phyloP scores from a whole-genome alignment of 768 basidiomycete genomes.

The Nidularia pulvinata region DNA sequence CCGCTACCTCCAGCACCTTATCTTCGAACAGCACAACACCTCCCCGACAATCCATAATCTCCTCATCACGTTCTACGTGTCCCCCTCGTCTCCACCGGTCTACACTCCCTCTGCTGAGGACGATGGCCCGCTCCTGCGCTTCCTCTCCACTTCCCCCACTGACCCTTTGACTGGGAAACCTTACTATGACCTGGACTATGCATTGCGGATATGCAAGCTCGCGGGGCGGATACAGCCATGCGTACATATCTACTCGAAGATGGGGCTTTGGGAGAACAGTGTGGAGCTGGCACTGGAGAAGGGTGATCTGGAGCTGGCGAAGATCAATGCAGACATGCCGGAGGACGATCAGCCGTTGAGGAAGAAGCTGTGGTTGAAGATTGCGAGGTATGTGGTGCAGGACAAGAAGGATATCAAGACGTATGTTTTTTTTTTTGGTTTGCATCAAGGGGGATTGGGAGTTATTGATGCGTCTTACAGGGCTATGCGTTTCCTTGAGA shows the following conservation, averaged over 20 bases:
- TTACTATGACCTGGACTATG: slow-evolving; percentile 97
- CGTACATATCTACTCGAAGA: slow-evolving; percentile 96
- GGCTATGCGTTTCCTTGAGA: slow-evolving; percentile 96
- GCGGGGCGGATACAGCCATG: slow-evolving; percentile 83
- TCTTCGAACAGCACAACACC: slow-evolving; percentile 80
- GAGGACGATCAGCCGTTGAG: slow-evolving; percentile 85
- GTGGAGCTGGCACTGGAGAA: slow-evolving; percentile 95
- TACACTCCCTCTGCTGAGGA: slow-evolving; percentile 39
- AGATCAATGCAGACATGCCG: slow-evolving; percentile 93
- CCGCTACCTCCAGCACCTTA: slow-evolving; percentile 82
- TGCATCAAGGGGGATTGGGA: background rate
- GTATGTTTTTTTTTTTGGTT: slow-evolving; percentile 47
- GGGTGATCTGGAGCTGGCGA: slow-evolving; percentile 94
- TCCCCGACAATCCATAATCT: slow-evolving; percentile 94
- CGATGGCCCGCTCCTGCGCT: slow-evolving; percentile 78
- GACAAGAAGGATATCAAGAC: slow-evolving; percentile 98
- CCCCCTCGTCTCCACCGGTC: slow-evolving; percentile 38
- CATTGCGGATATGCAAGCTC: slow-evolving; percentile 87
- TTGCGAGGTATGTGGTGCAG: slow-evolving; percentile 97
- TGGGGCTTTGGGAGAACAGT: slow-evolving; percentile 96
- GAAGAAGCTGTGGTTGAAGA: slow-evolving; percentile 98
- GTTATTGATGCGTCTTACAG: slow-evolving; percentile 35
- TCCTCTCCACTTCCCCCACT: slow-evolving; percentile 79
- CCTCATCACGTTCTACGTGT: slow-evolving; percentile 83
- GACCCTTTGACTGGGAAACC: slow-evolving; percentile 85